phyloP scores from a whole-genome alignment of 257 asterid genomes.

The Gentiana straminea region DNA sequence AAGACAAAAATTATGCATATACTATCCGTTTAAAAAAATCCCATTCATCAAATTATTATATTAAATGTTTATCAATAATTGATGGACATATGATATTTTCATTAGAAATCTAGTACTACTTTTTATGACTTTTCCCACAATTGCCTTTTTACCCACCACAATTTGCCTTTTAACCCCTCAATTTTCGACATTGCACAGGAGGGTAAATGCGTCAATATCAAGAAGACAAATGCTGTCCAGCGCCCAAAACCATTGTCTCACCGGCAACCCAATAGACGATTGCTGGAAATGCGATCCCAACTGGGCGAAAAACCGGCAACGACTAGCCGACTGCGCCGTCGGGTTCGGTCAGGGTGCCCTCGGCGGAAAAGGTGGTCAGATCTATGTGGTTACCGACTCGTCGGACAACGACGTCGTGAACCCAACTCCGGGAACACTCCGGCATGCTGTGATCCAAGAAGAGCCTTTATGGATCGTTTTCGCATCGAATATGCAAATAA shows the following conservation, averaged over 20 bases:
- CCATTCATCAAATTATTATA: too few relatives aligned
- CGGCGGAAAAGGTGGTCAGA: conserved; percentile 79
- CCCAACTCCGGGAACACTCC: conserved; percentile 81
- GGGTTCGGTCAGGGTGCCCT: conserved; percentile 63
- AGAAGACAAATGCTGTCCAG: conserved; percentile 36
- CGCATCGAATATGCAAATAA: conserved; percentile 52
- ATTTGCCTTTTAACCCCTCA: conserved; percentile 3
- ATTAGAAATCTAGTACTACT: background rate
- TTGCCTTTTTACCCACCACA: background rate
- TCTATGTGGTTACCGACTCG: conserved; percentile 64
- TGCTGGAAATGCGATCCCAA: conserved; percentile 89
- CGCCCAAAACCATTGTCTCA: conserved; percentile 52
- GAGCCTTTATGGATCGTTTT: conserved; percentile 87
- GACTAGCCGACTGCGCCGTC: conserved; percentile 66
- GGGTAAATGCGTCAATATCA: conserved; percentile 48
- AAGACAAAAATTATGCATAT: too few relatives aligned
- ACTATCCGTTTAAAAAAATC: too few relatives aligned
- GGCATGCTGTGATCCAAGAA: conserved; percentile 77
- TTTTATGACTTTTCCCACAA: background rate
- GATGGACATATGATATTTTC: too few relatives aligned
- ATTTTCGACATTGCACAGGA: conserved; percentile 23
- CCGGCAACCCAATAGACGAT: conserved; percentile 94
- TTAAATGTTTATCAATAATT: too few relatives aligned
- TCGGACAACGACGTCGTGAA: conserved; percentile 58
- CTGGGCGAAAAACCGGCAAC: conserved; percentile 67